phyloP scores from a whole-genome alignment of 306 rosid species.

The Malus sieversii region DNA sequence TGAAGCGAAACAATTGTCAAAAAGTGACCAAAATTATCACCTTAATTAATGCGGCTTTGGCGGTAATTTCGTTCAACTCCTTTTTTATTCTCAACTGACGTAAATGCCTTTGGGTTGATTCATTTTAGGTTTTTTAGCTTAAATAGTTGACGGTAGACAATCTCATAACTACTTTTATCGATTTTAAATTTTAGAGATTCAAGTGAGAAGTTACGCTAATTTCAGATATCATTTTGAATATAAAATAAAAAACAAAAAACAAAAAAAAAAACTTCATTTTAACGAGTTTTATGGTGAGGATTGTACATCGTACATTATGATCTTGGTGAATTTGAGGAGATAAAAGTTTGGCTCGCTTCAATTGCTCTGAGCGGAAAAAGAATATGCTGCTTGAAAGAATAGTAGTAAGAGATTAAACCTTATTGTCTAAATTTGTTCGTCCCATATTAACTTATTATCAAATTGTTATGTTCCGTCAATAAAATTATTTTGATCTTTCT shows the following conservation, averaged over 20 bases:
- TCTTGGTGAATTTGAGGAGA: background rate
- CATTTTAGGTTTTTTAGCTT: background rate
- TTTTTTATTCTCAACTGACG: background rate
- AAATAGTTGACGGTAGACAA: too few species aligned
- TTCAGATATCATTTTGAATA: too few species aligned
- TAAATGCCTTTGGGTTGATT: background rate
- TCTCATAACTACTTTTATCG: accelerated
- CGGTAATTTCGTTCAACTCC: slow-evolving; percentile 7
- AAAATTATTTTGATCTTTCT: too few species aligned
- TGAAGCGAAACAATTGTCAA: background rate
- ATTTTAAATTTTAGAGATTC: accelerated
- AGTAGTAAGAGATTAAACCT: too few species aligned
- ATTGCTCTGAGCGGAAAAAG: background rate
- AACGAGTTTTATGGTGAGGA: background rate
- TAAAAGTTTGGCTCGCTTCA: background rate
- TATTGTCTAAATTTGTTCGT: too few species aligned
- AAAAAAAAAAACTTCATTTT: background rate
- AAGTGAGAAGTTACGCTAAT: too few species aligned
- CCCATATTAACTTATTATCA: too few species aligned
- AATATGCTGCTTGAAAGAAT: background rate
- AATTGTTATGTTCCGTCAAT: background rate
- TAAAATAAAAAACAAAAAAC: too few species aligned
- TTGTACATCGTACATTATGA: background rate
- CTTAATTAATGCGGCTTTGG: slow-evolving; percentile 24
- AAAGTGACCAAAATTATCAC: slow-evolving; percentile 20